Percentiles rank a stretch among this genome's conserved stretches.
phyloP scores from a whole-genome alignment of 139 green algal species.

The Closterium sp. region DNA sequence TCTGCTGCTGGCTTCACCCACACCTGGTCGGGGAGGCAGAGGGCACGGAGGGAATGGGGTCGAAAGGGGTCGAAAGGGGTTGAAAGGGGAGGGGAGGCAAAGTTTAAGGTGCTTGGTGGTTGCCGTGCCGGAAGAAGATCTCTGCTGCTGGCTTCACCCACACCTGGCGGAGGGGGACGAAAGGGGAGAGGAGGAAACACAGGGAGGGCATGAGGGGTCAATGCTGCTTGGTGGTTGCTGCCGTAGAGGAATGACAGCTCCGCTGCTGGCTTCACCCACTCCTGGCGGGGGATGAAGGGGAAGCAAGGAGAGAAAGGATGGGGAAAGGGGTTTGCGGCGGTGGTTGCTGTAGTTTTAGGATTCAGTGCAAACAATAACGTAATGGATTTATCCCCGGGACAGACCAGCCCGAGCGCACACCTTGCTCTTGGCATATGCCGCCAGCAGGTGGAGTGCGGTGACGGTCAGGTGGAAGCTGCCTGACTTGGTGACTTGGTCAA shows the following conservation, averaged over 20 bases:
- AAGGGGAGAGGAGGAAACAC: conserved; percentile 42
- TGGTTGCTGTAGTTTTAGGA: not conserved
- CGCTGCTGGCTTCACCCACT: not conserved
- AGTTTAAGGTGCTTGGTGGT: no score
- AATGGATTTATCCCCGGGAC: no score
- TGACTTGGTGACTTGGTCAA: no score
- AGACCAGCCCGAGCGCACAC: no score
- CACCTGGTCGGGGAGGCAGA: conserved; percentile 57
- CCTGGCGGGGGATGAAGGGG: conserved; percentile 52
- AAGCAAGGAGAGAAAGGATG: not conserved
- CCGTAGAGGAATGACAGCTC: not conserved
- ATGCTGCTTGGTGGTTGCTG: not conserved
- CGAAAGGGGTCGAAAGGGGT: no score
- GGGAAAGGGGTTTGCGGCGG: not conserved
- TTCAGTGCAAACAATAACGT: no score
- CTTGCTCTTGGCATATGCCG: no score
- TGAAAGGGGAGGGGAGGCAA: no score
- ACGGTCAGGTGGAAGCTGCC: no score
- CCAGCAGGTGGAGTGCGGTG: no score
- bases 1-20: conserved; percentile 2
- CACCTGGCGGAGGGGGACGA: conserved; percentile 57
- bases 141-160: conserved; percentile 97
- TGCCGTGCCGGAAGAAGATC: conserved; percentile 63
- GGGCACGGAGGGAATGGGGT: no score
- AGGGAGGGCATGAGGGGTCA: not conserved